Evolutionary conservation across 176 grass and related monocot species (phyloP), one percentile per base, ranked within the genome.

Genomic region (Bothriochloa decipiens): DNA sequence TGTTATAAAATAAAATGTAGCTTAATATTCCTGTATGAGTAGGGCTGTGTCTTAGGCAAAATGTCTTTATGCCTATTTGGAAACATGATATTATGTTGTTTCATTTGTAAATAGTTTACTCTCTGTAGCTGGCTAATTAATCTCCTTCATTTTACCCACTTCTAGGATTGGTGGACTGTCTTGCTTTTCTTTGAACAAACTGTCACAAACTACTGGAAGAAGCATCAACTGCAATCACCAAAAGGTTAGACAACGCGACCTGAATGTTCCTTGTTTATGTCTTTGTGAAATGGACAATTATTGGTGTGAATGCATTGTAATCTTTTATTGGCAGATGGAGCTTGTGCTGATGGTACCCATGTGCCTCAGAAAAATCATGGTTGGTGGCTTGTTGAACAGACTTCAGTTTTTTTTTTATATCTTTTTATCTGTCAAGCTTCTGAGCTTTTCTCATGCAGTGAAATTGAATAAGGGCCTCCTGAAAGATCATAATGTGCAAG

Each of bases 111-210:
- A 53, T 71, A 76, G 32, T 45, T 46, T 78, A n/a, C 26, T 49
- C 76, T 46, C 65, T 35, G 64, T 37, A 57, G 45, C 7, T 87
- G 79, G 55, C 40, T 76, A 65, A 81, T 80, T 82, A 72, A 41
- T 71, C 61, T 76, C 43, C 40, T 20, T 74, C 62, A 12, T 70
- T 81, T 65, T 69, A 32, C 40, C 58, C 53, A 72, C 50, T 69
- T 72, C 36, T 76, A 98, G 96, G 93, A 98, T 39, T 98, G 89
- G 90, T 81, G 81, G 83, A 80, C 43, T 87, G 76, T 95, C 75
- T 93, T 98, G 85, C 83, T 85, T 88, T 98, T 95, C 85, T 87
- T 95, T 90, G 96, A 98, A 79, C 65, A 83, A 87, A 81, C 89
- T 73, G 77, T 93, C 17, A 90, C 46, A 81, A 84, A 85, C 23